These are phyloP conservation scores for Papiliotrema flavescens DNA, from an alignment of 1,284 basidiomycete species.

Conservation along the genomic window DNA sequence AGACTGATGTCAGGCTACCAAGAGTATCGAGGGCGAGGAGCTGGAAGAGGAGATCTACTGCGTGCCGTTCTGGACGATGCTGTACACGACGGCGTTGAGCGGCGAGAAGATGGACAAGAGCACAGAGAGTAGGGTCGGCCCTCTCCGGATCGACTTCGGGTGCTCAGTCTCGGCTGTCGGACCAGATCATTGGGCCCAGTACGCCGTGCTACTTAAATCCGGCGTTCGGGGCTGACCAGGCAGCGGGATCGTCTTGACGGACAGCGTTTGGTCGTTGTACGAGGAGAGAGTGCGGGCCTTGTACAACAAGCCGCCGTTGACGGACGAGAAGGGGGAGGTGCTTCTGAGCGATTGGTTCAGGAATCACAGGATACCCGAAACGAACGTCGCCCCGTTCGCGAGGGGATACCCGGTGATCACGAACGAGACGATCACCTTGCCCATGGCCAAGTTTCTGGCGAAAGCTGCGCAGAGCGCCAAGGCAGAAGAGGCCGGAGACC, in stretches of 20 bases:
- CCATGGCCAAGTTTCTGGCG: too few relatives aligned
- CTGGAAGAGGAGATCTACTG: too few relatives aligned
- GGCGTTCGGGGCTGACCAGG: not conserved
- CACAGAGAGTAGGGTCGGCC: not conserved
- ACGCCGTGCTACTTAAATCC: not conserved
- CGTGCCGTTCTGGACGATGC: not conserved
- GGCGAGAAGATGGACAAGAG: too few relatives aligned
- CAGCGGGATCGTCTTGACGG: not conserved
- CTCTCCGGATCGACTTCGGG: not conserved
- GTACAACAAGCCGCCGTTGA: not conserved
- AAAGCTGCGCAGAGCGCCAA: too few relatives aligned
- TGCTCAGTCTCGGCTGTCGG: not conserved
- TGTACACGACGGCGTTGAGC: not conserved
- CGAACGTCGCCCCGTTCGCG: not conserved
- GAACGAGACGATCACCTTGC: too few relatives aligned
- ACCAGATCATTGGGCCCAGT: not conserved
- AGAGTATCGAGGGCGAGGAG: too few relatives aligned
- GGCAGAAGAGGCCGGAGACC: too few relatives aligned
- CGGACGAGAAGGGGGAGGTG: not conserved
- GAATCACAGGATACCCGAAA: not conserved
- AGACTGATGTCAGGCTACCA: too few relatives aligned
- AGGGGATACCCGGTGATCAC: not conserved
- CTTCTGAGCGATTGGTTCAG: not conserved
- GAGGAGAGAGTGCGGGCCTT: not conserved
- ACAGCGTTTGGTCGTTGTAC: not conserved